Percentiles rank a stretch among this genome's conserved stretches.
These are phyloP conservation scores for Arxiozyma slooffiae DNA, from an alignment of 1,139 yeast genomes.

Conservation along the genomic window DNA sequence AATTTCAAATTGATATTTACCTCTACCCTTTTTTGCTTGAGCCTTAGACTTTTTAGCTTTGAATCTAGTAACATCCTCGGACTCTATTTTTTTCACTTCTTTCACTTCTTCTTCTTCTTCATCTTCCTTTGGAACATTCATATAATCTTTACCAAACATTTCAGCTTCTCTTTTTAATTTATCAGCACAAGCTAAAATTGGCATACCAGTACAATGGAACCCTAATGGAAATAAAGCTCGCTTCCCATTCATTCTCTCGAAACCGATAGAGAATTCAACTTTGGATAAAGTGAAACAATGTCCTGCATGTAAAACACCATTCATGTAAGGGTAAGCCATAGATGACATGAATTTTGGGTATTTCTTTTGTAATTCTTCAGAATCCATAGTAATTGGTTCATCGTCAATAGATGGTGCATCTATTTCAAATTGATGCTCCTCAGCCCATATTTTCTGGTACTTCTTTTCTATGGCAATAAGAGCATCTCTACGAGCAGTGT, in stretches of 20 bases:
- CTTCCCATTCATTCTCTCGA: constrained; percentile 90
- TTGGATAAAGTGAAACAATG: constrained; percentile 93
- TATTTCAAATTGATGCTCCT: constrained; percentile 73
- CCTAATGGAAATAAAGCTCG: constrained; percentile 92
- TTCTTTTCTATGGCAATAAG: constrained; percentile 82
- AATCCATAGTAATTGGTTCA: constrained; percentile 42
- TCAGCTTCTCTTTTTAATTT: constrained; percentile 89
- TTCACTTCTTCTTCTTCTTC: constrained; percentile 37
- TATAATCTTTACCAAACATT: constrained; percentile 74
- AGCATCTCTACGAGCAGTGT: constrained; percentile 88
- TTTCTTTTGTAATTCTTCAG: constrained; percentile 63
- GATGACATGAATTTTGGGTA: constrained; percentile 85
- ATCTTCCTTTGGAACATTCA: constrained; percentile 48
- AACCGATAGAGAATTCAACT: constrained; percentile 88
- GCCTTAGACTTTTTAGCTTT: constrained; percentile 88
- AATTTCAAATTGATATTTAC: constrained; percentile 90
- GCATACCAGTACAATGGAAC: constrained; percentile 99
- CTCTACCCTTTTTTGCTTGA: constrained; percentile 84
- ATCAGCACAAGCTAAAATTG: constrained; percentile 94
- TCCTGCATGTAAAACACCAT: constrained; percentile 96
- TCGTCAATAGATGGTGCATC: constrained; percentile 76
- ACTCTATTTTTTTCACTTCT: constrained; percentile 33
- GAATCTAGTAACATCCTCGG: constrained; percentile 80
- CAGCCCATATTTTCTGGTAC: constrained; percentile 81
- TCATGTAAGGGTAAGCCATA: constrained; percentile 99